Evolutionary conservation across 2,329 filamentous ascomycete species (phyloP), one percentile per base, ranked within the genome.

Genomic region (Colletotrichum gloeosporioides): DNA sequence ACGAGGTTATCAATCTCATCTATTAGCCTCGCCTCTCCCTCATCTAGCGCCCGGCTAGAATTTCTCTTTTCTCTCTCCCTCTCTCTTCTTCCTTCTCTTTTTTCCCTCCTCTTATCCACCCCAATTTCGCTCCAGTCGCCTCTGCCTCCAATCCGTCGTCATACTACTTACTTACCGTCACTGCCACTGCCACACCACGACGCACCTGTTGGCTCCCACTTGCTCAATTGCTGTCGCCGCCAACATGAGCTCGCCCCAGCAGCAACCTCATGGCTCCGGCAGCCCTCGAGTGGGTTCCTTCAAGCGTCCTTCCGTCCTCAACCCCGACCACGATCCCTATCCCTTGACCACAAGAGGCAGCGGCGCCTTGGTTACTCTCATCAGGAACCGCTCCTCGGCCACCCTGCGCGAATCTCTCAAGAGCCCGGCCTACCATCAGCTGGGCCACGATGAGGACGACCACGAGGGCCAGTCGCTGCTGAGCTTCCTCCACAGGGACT

Each of bases 281-380:
- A 76, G 73, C 25, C 73, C 73, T 61, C 73, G 73, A 61, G 70
- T 76, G 25, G 73, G 70, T 67, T 73, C 79, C 16, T 75, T 79
- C 59, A 80, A 80, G 49, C 79, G 78, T 49, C 76, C 78, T 18
- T 80, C 81, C 8, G 82, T 83, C 66, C 80, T 85, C 55, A 73
- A 83, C 59, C 78, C 82, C 55, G 82, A 85, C 55, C 82, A 83
- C 34, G 84, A 86, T 80, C 86, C 95, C 49, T 88, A 89, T 44
- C 92, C 93, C 8, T 84, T 95, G 61, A 86, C 89, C 34, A 79
- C 84, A 59, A 80, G 80, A 76, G 79, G 83, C 76, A 81, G 82
- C 55, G 81, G 83, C 67, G 80, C 84, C 39, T 79, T 86, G 44
- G 81, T 81, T 8, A 80, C 80, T 18, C 81, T 86, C 71, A 85